phyloP scores from a whole-genome alignment of 768 basidiomycete species.

The Mycena venus region DNA sequence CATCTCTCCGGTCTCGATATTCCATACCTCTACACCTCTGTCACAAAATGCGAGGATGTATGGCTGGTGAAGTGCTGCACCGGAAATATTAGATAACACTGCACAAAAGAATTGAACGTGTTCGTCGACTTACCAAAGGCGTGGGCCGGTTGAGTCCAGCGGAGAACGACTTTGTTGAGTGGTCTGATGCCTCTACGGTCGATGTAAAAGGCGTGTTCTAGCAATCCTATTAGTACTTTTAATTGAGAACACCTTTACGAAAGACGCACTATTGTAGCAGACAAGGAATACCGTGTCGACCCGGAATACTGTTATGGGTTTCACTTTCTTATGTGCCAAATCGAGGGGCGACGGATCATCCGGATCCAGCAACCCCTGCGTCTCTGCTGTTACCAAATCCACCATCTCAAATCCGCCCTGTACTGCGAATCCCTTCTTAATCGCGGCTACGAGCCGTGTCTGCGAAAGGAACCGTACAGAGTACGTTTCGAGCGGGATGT shows the following conservation, averaged over 20 bases:
- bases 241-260: background rate
- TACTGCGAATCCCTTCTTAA: too few species aligned
- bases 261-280: conserved; percentile 76
- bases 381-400: conserved; percentile 81
- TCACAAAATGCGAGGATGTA: too few species aligned
- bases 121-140: conserved; percentile 71
- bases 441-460: too few species aligned
- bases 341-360: conserved; percentile 72
- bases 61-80: conserved; percentile 78
- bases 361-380: too few species aligned
- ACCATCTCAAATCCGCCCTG: conserved; percentile 34
- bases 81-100: background rate
- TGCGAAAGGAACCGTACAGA: too few species aligned
- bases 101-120: too few species aligned
- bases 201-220: too few species aligned
- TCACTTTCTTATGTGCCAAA: conserved; percentile 50
- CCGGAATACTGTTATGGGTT: conserved; percentile 82
- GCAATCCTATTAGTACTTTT: background rate
- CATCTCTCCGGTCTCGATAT: conserved; percentile 78
- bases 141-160: too few species aligned
- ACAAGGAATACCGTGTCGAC: too few species aligned
- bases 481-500: conserved; percentile 86
- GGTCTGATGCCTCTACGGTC: too few species aligned
- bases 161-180: too few species aligned
- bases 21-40: conserved; percentile 85